Percentiles rank a stretch among this genome's conserved stretches.
phyloP scores from a whole-genome alignment of 2,329 filamentous ascomycete species.

The Venturiaceae sp. region DNA sequence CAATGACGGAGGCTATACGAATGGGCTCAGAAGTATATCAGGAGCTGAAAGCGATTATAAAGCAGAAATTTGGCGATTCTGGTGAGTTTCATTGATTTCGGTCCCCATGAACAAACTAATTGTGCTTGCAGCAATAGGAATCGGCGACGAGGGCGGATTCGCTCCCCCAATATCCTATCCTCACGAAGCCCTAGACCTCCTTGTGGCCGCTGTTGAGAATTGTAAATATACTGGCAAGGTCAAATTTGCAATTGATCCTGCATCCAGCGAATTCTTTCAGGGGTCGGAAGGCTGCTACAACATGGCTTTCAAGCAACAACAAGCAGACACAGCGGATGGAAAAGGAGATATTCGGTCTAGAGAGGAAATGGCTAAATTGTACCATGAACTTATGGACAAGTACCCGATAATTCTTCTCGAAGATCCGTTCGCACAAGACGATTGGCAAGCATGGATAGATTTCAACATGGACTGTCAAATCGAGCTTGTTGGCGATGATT shows the following conservation, averaged over 20 bases:
- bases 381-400: slow-evolving; percentile 20
- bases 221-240: slow-evolving; percentile 19
- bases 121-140: slow-evolving; percentile 11
- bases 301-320: slow-evolving; percentile 25
- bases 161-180: slow-evolving; percentile 15
- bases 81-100: background rate
- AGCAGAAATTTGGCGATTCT: slow-evolving; percentile 11
- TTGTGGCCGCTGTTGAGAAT: slow-evolving; percentile 14
- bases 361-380: slow-evolving; percentile 20
- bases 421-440: slow-evolving; percentile 32
- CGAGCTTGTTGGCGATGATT: slow-evolving; percentile 32
- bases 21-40: slow-evolving; percentile 15
- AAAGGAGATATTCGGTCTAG: slow-evolving; percentile 14
- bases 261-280: slow-evolving; percentile 28
- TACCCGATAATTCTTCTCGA: slow-evolving; percentile 31
- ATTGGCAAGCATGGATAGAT: slow-evolving; percentile 26
- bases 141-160: slow-evolving; percentile 17
- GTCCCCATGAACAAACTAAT: background rate
- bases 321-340: slow-evolving; percentile 11
- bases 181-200: slow-evolving; percentile 14
- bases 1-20: slow-evolving; percentile 11
- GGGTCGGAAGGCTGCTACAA: slow-evolving; percentile 22
- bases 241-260: slow-evolving; percentile 32
- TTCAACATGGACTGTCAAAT: slow-evolving; percentile 24
- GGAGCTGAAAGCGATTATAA: slow-evolving; percentile 13